Percentiles rank a stretch among this genome's conserved stretches.
Evolutionary conservation across 2,329 filamentous ascomycete species (phyloP).

Genomic region (Fusarium sp.): DNA sequence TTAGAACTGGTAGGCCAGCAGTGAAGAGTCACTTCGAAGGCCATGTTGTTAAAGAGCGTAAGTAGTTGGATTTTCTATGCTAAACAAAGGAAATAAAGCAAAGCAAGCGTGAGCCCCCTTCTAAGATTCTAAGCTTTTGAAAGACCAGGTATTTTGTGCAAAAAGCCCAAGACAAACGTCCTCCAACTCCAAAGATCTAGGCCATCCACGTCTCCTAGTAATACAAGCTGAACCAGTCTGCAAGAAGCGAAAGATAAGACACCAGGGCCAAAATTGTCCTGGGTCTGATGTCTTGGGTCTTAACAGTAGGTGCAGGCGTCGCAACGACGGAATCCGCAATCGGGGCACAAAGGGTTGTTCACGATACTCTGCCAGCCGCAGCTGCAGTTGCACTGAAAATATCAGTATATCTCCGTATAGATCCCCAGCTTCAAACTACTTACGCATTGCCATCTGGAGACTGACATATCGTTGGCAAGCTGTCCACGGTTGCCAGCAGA

Average conservation of each 20-base stretch:
- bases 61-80: conserved; percentile 6
- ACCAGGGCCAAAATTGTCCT: too few relatives aligned
- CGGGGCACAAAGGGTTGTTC: neutral
- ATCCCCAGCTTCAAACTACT: neutral
- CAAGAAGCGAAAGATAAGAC: neutral
- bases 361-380: neutral
- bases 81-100: neutral
- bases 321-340: conserved; percentile 28
- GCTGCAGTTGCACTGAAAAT: neutral
- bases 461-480: neutral
- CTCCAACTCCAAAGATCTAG: neutral
- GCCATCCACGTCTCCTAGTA: neutral
- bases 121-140: conserved; percentile 4
- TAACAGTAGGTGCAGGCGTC: neutral
- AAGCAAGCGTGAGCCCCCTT: conserved; percentile 1
- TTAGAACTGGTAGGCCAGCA: too few relatives aligned
- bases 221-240: neutral
- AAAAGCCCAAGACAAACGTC: neutral
- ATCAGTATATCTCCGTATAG: too few relatives aligned
- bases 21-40: neutral
- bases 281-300: too few relatives aligned
- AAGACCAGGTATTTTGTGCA: neutral
- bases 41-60: neutral
- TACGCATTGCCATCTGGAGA: conserved; percentile 9
- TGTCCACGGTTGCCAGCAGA: conserved; percentile 3